Percentiles rank a stretch among this genome's conserved stretches.
Conservation (phyloP, 2,329 filamentous ascomycete species). For the Paecilomyces niveus region DNA sequence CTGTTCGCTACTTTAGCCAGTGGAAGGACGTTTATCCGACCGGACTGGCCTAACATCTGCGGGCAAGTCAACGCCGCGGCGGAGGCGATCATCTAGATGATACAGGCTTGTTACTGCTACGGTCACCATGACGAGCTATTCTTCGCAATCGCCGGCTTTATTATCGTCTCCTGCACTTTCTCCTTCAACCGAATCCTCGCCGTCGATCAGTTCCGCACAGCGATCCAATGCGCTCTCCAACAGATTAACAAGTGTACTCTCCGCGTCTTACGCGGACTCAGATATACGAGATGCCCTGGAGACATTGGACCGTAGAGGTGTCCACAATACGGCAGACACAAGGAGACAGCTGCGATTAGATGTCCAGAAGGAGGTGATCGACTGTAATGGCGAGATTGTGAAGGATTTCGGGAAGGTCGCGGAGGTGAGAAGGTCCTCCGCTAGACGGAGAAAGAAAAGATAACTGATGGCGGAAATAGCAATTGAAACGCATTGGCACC, state of each 20-base stretch:
- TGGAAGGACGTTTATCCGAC: constrained; percentile 2
- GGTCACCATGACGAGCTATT: constrained; percentile 28
- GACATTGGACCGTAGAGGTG: constrained; percentile 64
- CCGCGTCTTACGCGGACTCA: constrained; percentile 83
- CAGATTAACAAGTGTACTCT: constrained; percentile 78
- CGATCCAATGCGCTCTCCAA: constrained; percentile 63
- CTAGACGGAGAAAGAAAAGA: not conserved
- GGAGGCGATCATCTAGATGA: not conserved
- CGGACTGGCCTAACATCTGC: not conserved
- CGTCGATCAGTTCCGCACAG: constrained; percentile 18
- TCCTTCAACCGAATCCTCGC: constrained; percentile 21
- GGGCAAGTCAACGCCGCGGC: not conserved
- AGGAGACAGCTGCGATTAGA: constrained; percentile 73
- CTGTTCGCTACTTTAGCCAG: not conserved
- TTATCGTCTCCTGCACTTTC: constrained; percentile 12
- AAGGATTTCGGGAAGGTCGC: constrained; percentile 83
- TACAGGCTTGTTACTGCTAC: not conserved
- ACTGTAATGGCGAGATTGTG: constrained; percentile 84
- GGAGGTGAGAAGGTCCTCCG: constrained; percentile 51
- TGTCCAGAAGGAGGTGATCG: constrained; percentile 84
- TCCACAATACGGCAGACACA: constrained; percentile 69
- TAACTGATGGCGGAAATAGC: constrained; percentile 45
- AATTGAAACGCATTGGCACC: constrained; percentile 75
- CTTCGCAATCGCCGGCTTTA: constrained; percentile 9
- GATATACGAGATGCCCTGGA: constrained; percentile 81